phyloP scores from a whole-genome alignment of 768 basidiomycete species.

The Galerina sulciceps region DNA sequence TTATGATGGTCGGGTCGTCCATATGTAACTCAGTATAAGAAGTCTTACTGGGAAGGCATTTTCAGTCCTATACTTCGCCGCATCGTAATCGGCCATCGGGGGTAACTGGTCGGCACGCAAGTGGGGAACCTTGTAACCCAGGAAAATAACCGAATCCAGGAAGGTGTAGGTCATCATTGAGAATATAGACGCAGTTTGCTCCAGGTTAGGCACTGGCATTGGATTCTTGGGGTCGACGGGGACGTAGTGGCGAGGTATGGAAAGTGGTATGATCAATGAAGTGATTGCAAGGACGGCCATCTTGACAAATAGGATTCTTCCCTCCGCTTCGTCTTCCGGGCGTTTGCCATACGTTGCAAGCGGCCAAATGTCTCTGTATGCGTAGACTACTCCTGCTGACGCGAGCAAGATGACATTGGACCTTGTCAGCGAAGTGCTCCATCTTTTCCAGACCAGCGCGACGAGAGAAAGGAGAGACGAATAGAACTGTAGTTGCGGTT shows the following conservation, averaged over 20 bases:
- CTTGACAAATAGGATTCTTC: conserved; percentile 51
- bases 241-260: conserved; percentile 52
- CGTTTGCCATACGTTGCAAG: conserved; percentile 47
- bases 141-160: conserved; percentile 52
- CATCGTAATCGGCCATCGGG: conserved; percentile 63
- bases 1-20: neutral
- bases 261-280: conserved; percentile 45
- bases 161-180: conserved; percentile 50
- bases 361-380: conserved; percentile 59
- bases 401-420: conserved; percentile 30
- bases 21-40: conserved; percentile 25
- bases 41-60: conserved; percentile 17
- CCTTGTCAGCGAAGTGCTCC: neutral
- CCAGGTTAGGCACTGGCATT: conserved; percentile 36
- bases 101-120: conserved; percentile 55
- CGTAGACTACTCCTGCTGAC: conserved; percentile 43
- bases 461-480: conserved; percentile 42
- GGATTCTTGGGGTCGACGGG: conserved; percentile 52
- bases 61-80: conserved; percentile 20
- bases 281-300: conserved; percentile 44
- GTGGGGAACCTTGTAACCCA: conserved; percentile 43
- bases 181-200: conserved; percentile 52
- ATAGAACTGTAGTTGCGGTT: conserved; percentile 34
- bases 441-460: conserved; percentile 29
- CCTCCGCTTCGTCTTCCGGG: conserved; percentile 48